These are phyloP conservation scores for Grosmannia huntii DNA, from an alignment of 2,329 filamentous ascomycete species.

Conservation along the genomic window DNA sequence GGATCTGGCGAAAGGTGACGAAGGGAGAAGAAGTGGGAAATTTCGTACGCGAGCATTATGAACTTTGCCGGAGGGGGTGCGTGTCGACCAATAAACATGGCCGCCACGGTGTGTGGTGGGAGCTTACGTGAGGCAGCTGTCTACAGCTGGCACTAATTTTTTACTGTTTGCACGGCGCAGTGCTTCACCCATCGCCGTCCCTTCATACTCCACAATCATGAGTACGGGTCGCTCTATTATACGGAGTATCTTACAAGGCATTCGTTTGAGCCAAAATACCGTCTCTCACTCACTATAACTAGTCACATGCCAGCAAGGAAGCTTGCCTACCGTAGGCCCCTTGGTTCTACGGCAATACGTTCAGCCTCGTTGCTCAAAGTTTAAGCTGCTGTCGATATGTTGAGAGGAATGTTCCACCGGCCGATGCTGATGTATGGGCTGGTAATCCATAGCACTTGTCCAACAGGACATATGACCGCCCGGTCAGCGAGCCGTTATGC, in stretches of 20 bases:
- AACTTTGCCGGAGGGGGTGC: background rate
- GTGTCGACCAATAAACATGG: background rate
- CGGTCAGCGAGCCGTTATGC: conserved; percentile 23
- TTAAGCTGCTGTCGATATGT: background rate
- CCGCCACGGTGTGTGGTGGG: background rate
- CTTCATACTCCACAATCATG: too few species aligned
- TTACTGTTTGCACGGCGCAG: background rate
- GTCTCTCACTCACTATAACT: too few species aligned
- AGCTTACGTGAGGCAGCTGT: background rate
- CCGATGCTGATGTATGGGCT: background rate
- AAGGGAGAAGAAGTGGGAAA: background rate
- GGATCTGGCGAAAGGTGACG: background rate
- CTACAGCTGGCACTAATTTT: background rate
- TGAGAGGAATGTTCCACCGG: background rate
- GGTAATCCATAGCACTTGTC: background rate
- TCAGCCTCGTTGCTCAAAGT: background rate
- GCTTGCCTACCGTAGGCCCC: too few species aligned
- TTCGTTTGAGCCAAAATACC: too few species aligned
- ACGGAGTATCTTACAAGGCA: too few species aligned
- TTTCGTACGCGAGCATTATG: background rate
- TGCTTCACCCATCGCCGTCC: too few species aligned
- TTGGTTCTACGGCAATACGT: too few species aligned
- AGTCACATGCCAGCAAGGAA: too few species aligned
- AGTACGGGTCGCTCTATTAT: too few species aligned
- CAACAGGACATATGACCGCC: background rate